Evolutionary conservation across 148 eudicot genomes (phyloP), one percentile per base, ranked within the genome.

Genomic region (Polygonum aviculare): DNA sequence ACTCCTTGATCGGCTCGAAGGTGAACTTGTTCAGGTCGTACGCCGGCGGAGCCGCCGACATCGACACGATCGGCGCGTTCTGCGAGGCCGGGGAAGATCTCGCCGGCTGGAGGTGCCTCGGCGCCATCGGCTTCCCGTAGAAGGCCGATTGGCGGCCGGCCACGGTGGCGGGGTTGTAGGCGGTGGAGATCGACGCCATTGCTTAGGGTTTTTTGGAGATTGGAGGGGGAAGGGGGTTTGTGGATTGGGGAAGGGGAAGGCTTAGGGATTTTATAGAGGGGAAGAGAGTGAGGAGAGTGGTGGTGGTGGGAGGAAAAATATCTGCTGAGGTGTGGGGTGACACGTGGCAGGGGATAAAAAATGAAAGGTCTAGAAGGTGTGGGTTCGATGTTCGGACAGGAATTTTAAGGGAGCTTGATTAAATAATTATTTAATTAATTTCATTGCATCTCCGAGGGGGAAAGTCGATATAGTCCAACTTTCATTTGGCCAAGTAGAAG

Each of bases 1-100:
- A 91, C 69, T 94, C 98, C 41, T 90, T 88, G 86, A 94, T 94
- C 14, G 98, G 98, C 14, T 81, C 80, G 80, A 94, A 94, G 39
- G 77, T 83, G 86, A 90, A 81, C 39, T 79, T 75, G 76, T 78
- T 80, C 1, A 91, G 84, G 77, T 91, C 86, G 82, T 91, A 94
- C 0, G 92, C 80, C 0, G 87, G 81, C 1, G 83, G 22, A 7
- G 91, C 36, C 8, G 89, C 84, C 1, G 90, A 86, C 81, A 80
- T 77, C 75, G 87, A 35, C 75, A 72, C 50, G 75, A 72, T 72
- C 54, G 35, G 75, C 19, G 31, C 11, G 36, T 39, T 39, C 31
- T 40, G 45, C 14, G 45, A 36, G 1, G 75, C 51, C 35, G 75
- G 18, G 1, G 69, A 63, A 7, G 49, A 19, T 4, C 7, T 45